These are phyloP conservation scores for Alternaria postmessia DNA, from an alignment of 2,329 filamentous ascomycete genomes.

Conservation along the genomic window DNA sequence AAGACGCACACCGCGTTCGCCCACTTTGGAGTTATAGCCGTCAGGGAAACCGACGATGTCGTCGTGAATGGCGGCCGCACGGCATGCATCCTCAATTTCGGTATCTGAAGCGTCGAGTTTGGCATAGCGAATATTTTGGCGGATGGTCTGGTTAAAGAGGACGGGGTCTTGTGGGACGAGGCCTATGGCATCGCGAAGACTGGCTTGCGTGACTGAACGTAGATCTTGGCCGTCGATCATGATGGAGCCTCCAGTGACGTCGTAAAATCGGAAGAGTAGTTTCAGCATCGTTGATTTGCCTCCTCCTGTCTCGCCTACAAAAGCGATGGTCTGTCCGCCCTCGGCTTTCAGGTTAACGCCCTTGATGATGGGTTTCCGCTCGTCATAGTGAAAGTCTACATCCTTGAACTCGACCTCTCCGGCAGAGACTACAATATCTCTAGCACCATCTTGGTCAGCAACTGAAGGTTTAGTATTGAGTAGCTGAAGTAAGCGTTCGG, in stretches of 20 bases:
- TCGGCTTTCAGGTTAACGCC: slow-evolving; percentile 59
- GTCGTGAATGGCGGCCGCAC: slow-evolving; percentile 69
- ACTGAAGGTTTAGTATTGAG: slow-evolving; percentile 67
- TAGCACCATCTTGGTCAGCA: slow-evolving; percentile 50
- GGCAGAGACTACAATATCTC: slow-evolving; percentile 54
- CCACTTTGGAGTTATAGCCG: slow-evolving; percentile 51
- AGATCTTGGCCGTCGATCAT: slow-evolving; percentile 68
- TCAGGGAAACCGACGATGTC: slow-evolving; percentile 67
- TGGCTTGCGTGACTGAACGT: slow-evolving; percentile 65
- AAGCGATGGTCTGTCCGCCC: slow-evolving; percentile 65
- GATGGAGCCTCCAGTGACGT: slow-evolving; percentile 63
- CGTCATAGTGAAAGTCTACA: slow-evolving; percentile 65
- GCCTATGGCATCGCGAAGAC: slow-evolving; percentile 66
- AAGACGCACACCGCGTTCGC: slow-evolving; percentile 55
- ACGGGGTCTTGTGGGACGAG: slow-evolving; percentile 71
- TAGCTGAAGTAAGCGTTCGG: slow-evolving; percentile 67
- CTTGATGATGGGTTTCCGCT: slow-evolving; percentile 60
- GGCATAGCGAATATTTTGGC: slow-evolving; percentile 72
- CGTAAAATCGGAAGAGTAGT: slow-evolving; percentile 68
- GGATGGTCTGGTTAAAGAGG: slow-evolving; percentile 70
- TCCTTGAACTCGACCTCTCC: slow-evolving; percentile 64
- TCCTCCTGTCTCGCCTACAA: slow-evolving; percentile 69
- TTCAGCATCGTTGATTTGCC: slow-evolving; percentile 71
- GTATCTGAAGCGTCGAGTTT: slow-evolving; percentile 67
- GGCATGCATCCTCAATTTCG: slow-evolving; percentile 68